Evolutionary conservation across 306 rosid genomes (phyloP).

Genomic region (Cotoneaster glaucophyllus): DNA sequence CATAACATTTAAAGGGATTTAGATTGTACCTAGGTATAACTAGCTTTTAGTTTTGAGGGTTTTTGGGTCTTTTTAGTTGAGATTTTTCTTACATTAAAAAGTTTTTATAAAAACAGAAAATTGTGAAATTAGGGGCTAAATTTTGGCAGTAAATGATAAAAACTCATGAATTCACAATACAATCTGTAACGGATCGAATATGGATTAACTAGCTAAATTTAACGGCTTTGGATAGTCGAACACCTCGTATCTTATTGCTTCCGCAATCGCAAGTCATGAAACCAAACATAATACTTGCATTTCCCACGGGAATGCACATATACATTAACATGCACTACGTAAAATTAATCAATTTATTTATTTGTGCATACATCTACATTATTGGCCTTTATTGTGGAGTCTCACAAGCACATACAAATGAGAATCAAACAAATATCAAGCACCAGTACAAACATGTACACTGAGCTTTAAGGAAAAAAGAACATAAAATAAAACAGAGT

Average conservation of each 20-base stretch:
- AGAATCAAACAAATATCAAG: conserved; percentile 28
- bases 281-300: not conserved
- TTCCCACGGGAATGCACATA: not conserved
- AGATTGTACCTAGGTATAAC: not conserved
- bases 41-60: not conserved
- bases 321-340: conserved; percentile 1
- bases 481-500: not conserved
- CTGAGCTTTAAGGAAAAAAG: conserved; percentile 24
- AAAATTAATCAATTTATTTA: conserved; percentile 28
- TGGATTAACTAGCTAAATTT: not conserved
- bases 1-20: too few species aligned
- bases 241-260: not conserved
- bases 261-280: not conserved
- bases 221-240: not conserved
- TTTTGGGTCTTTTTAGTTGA: not conserved
- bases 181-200: not conserved
- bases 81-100: too few species aligned
- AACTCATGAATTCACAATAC: too few species aligned
- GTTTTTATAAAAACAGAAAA: too few species aligned
- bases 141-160: too few species aligned
- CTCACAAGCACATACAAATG: conserved; percentile 19
- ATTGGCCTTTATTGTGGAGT: conserved; percentile 6
- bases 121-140: too few species aligned
- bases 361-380: conserved; percentile 20
- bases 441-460: conserved; percentile 20